Conservation (phyloP, 805 yeast genomes). For the Teunomyces atbi region DNA sequence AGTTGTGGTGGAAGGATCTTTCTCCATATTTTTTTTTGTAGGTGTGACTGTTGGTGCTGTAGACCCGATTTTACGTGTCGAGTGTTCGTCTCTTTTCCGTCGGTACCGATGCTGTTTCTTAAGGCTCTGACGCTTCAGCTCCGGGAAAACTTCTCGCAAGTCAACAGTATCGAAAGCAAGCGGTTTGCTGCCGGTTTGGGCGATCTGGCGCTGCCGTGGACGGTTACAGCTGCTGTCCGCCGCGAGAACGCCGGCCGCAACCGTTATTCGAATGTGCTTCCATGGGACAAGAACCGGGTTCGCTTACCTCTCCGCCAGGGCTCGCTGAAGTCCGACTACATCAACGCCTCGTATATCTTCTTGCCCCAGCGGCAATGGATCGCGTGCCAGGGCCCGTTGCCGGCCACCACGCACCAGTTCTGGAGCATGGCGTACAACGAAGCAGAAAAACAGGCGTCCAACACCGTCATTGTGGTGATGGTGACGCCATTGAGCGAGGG, state of each 20-base stretch:
- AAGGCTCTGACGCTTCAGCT: constrained; percentile 6
- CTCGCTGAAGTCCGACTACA: constrained; percentile 26
- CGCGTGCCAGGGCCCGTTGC: constrained; percentile 69
- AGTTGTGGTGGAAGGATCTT: background rate
- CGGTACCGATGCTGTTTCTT: constrained; percentile 9
- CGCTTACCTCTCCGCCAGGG: constrained; percentile 19
- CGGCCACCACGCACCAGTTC: constrained; percentile 39
- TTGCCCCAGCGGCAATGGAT: constrained; percentile 41
- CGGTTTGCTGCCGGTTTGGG: constrained; percentile 3
- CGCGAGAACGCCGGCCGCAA: constrained; percentile 18
- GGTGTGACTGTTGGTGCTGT: too few relatives aligned
- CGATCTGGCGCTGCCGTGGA: constrained; percentile 3
- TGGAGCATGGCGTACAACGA: constrained; percentile 50
- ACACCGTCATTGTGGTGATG: constrained; percentile 34
- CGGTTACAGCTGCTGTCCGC: constrained; percentile 6
- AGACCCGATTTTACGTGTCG: too few relatives aligned
- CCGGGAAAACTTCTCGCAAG: constrained; percentile 11
- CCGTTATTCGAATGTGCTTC: constrained; percentile 40
- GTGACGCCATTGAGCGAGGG: constrained; percentile 53
- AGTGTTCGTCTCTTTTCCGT: background rate
- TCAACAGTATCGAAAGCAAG: constrained; percentile 10
- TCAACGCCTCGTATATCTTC: constrained; percentile 37
- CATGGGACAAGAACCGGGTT: constrained; percentile 40
- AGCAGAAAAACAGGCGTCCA: constrained; percentile 24
- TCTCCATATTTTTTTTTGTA: background rate